Percentiles rank a stretch among this genome's conserved stretches.
Conservation (phyloP, 2,329 filamentous ascomycete species). For the Shiraia sp. region DNA sequence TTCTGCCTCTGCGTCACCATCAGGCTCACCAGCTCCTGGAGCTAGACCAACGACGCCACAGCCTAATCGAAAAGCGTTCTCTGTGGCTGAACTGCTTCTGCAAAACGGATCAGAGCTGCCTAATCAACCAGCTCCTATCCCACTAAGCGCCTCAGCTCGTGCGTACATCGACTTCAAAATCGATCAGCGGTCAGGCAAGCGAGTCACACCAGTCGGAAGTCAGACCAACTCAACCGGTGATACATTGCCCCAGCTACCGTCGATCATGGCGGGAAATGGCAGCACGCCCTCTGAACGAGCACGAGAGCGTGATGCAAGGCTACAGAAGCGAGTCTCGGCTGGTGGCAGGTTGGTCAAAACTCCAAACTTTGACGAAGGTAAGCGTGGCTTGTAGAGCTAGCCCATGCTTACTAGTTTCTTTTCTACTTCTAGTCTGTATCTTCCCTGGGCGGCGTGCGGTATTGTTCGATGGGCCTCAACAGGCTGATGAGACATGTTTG, state of each 20-base stretch:
- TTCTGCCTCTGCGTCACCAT: conserved; percentile 50
- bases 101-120: conserved; percentile 95
- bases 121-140: conserved; percentile 73
- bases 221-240: conserved; percentile 56
- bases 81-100: conserved; percentile 85
- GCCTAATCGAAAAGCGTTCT: conserved; percentile 64
- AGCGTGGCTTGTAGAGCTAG: conserved; percentile 36
- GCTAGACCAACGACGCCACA: conserved; percentile 47
- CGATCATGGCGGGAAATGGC: conserved; percentile 49
- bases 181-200: conserved; percentile 50
- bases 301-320: conserved; percentile 40
- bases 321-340: conserved; percentile 47
- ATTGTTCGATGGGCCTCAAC: conserved; percentile 36
- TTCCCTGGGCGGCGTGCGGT: conserved; percentile 37
- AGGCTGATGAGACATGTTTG: conserved; percentile 16
- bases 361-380: conserved; percentile 39
- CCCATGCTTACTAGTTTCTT: conserved; percentile 33
- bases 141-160: conserved; percentile 77
- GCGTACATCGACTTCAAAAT: conserved; percentile 81
- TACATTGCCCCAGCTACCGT: conserved; percentile 65
- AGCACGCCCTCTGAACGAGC: conserved; percentile 44
- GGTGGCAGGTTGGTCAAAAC: conserved; percentile 47
- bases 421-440: conserved; percentile 39
- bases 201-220: conserved; percentile 51
- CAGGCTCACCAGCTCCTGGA: conserved; percentile 49